Base-by-base conservation (phyloP, 1,139 yeast genomes). In the Blastobotrys raffinosifermentans region DNA sequence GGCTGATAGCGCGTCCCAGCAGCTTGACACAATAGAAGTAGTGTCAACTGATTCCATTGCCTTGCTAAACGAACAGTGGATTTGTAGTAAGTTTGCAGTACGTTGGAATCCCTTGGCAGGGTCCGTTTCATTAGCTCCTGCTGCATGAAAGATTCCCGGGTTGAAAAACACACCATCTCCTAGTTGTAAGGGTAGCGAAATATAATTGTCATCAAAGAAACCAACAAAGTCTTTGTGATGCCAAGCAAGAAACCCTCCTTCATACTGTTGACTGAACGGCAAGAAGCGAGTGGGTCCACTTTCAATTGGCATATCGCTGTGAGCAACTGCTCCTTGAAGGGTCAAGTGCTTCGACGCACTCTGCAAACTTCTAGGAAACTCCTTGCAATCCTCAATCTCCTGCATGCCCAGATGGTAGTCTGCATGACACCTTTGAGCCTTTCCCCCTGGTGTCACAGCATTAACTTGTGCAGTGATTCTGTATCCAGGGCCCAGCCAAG, bases 401-500 rank as follows among this genome's bases (percentile, higher is more conserved):
- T 15, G 14, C 8, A 26, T 15, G 4, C 29, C 29, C 18, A 26
- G 29, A 11, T 26, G 29, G 8, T 26, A 26, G 16, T 26, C 29
- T 13, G 18, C 18, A 14, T 26, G 29, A 19, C 18, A 26, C 18
- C 14, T 19, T 11, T 26, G 29, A n/a, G 29, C 18, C 29, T 26
- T 17, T 3, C 29, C 29, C 9, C 29, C 29, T 13, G 29, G 29
- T 19, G 14, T 26, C 18, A 26, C 29, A 7, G 14, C 16, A 11
- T 26, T 26, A 14, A 26, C 29, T n/a, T 26, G 29, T 6, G 29
- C 29, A 26, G 29, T 26, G 4, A 26, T 13, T 13, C 29, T 10
- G 13, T 26, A 26, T 10, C 29, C 29, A 14, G 29, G 29, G 8
- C 29, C 29, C 13, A 26, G 10, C 29, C 29, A 26, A 3, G 29